Evolutionary conservation across 2,329 filamentous ascomycete genomes (phyloP), one percentile per base, ranked within the genome.

Genomic region (Penicillium digitatum): DNA sequence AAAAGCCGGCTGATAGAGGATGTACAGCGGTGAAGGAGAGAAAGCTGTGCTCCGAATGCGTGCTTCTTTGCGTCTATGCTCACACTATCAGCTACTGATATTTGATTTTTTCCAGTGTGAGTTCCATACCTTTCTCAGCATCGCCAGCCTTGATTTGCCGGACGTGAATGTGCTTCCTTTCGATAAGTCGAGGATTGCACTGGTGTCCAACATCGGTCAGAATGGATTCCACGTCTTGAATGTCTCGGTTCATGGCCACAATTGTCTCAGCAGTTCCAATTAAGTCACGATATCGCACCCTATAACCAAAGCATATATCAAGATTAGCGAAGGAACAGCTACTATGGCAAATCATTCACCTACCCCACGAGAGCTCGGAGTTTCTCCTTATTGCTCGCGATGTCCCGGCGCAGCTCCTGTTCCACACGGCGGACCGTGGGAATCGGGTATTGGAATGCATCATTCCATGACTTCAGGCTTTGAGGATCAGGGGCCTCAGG

Each of bases 191-290:
- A 35, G 89, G 82, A 48, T 92, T 91, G 73, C 93, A 96, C 54
- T 84, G 83, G 39, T 83, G 82, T 43, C 90, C 89, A 76, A 96
- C 87, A 56, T 80, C 80, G 16, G 82, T 82, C 48, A 97, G 80
- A 35, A 86, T 82, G 5, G 79, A 77, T 72, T 96, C 90, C 16
- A 90, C 87, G 12, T 79, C 76, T 57, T 87, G 82, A 76, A 94
- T 93, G 69, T 93, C 86, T 37, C 74, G 75, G 62, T 90, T 88
- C 90, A 97, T 96, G 57, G 86, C 82, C 52, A 96, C 88, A 62
- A 97, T 97, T n/a, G 87, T 87, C 74, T 96, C 92, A 52, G 93
- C 93, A 0, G 93, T 96, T 49, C 89, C 89, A 26, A 97, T 84
- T 9, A 97, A 84, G 66, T 94, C 90, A 63, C 93, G 88, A 74